Percentiles rank a stretch among this genome's conserved stretches.
phyloP scores from a whole-genome alignment of 805 yeast genomes.

The Saturnispora dispora region DNA sequence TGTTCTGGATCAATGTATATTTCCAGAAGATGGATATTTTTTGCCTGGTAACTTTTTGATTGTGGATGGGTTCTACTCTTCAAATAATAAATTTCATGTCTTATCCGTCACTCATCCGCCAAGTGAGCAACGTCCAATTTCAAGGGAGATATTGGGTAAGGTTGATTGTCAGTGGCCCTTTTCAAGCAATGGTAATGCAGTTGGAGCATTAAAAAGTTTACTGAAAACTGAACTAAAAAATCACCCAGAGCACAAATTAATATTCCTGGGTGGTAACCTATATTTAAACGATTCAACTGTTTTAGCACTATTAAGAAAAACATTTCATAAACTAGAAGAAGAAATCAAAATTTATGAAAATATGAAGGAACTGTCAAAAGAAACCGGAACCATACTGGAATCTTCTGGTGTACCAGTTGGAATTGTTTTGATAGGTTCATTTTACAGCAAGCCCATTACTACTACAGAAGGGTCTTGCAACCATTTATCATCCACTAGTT shows the following conservation, averaged over 20 bases:
- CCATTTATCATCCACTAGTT: slow-evolving; percentile 40
- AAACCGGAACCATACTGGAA: slow-evolving; percentile 9
- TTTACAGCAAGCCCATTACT: slow-evolving; percentile 55
- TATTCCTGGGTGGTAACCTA: slow-evolving; percentile 70
- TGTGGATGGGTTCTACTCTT: slow-evolving; percentile 78
- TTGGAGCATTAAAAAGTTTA: slow-evolving; percentile 43
- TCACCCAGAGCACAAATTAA: slow-evolving; percentile 47
- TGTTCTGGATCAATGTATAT: slow-evolving; percentile 51
- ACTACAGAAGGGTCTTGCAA: slow-evolving; percentile 42
- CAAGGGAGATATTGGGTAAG: slow-evolving; percentile 68
- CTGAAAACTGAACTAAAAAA: slow-evolving; percentile 41
- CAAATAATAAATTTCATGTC: slow-evolving; percentile 63
- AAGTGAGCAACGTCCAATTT: slow-evolving; percentile 59
- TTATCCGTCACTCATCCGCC: slow-evolving; percentile 80
- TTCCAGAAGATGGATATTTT: slow-evolving; percentile 56
- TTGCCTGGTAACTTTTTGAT: slow-evolving; percentile 70
- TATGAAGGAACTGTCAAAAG: slow-evolving; percentile 18
- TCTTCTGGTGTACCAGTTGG: slow-evolving; percentile 30
- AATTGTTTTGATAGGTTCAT: slow-evolving; percentile 77
- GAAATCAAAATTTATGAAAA: slow-evolving; percentile 25
- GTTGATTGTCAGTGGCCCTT: slow-evolving; percentile 46
- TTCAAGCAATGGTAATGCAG: slow-evolving; percentile 41
- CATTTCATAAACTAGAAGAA: slow-evolving; percentile 46
- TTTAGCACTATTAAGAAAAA: slow-evolving; percentile 55
- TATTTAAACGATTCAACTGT: slow-evolving; percentile 51